phyloP scores from a whole-genome alignment of 352 stramenopile genomes.

The Globisporangium alternatum region DNA sequence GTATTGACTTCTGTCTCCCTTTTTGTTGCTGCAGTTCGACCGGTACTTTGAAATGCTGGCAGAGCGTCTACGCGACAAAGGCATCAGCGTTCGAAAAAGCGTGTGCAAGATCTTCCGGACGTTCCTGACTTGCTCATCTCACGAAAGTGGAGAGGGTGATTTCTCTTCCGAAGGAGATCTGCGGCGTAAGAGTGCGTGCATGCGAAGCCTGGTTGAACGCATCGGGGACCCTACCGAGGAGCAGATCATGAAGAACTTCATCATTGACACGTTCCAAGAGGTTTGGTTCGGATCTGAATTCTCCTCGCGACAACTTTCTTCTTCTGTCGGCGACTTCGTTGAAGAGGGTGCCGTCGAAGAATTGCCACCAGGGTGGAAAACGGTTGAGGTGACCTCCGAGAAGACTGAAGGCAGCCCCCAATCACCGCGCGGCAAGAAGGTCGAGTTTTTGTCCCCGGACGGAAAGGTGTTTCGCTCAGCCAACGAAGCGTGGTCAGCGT shows the following conservation, averaged over 20 bases:
- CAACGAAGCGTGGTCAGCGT: constrained; percentile 61
- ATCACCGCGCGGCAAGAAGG: background rate
- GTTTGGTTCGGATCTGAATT: constrained; percentile 79
- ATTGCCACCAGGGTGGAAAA: constrained; percentile 55
- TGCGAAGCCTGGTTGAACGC: constrained; percentile 72
- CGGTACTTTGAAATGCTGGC: constrained; percentile 75
- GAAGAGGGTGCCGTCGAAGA: constrained; percentile 22
- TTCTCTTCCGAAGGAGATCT: constrained; percentile 30
- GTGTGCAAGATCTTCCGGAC: constrained; percentile 79
- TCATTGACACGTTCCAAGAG: constrained; percentile 86
- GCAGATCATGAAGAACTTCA: constrained; percentile 77
- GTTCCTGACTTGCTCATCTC: constrained; percentile 29
- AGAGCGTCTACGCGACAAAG: constrained; percentile 76
- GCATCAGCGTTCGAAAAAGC: constrained; percentile 82
- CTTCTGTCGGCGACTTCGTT: constrained; percentile 29
- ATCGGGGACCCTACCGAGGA: constrained; percentile 72
- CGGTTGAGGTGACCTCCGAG: constrained; percentile 14
- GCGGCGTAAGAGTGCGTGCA: constrained; percentile 57
- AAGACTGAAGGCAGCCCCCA: background rate
- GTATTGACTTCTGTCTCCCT: background rate
- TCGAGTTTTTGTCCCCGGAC: constrained; percentile 58
- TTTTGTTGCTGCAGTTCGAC: constrained; percentile 51
- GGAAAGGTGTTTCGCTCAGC: constrained; percentile 41
- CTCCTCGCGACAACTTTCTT: constrained; percentile 36
- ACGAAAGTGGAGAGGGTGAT: constrained; percentile 7